A percentile compares a stretch with the other conserved stretches of the same genome.
These are phyloP conservation scores for Begonia masoniana DNA, from an alignment of 306 rosid genomes.

Conservation along the genomic window DNA sequence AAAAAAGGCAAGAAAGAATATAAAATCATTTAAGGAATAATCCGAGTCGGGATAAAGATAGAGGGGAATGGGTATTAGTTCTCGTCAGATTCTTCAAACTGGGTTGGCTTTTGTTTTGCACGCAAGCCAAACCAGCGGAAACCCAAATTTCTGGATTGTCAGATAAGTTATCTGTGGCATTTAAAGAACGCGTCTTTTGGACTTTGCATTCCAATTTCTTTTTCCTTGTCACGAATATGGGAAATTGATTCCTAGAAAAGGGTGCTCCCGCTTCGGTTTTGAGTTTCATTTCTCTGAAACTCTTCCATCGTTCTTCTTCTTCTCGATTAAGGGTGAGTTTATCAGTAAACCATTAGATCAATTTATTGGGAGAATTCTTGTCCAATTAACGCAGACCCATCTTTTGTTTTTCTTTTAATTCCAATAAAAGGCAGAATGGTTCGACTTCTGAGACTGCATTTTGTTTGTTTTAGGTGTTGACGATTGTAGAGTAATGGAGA, in stretches of 20 bases:
- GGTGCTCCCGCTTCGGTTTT: neutral
- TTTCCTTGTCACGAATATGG: neutral
- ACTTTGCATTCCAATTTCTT: neutral
- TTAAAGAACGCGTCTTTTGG: neutral
- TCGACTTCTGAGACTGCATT: slow-evolving; percentile 11
- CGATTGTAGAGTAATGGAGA: slow-evolving; percentile 52
- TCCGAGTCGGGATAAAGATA: too few relatives aligned
- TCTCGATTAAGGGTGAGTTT: neutral
- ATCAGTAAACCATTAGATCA: neutral
- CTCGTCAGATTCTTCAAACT: too few relatives aligned
- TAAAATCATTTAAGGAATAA: too few relatives aligned
- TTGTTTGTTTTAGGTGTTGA: slow-evolving; percentile 9
- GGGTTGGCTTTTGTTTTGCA: too few relatives aligned
- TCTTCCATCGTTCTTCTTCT: neutral
- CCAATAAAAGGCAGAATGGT: neutral
- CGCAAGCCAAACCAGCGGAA: too few relatives aligned
- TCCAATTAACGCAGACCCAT: neutral
- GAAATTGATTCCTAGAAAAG: neutral
- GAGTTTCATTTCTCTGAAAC: neutral
- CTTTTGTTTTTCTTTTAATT: neutral
- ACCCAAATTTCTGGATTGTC: too few relatives aligned
- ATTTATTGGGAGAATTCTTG: neutral
- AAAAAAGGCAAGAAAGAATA: too few relatives aligned
- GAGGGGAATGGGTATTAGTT: too few relatives aligned
- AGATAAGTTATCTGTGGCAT: slow-evolving; percentile 2